These are phyloP conservation scores for Fusarium sacchari DNA, from an alignment of 2,329 filamentous ascomycete species.

Conservation along the genomic window DNA sequence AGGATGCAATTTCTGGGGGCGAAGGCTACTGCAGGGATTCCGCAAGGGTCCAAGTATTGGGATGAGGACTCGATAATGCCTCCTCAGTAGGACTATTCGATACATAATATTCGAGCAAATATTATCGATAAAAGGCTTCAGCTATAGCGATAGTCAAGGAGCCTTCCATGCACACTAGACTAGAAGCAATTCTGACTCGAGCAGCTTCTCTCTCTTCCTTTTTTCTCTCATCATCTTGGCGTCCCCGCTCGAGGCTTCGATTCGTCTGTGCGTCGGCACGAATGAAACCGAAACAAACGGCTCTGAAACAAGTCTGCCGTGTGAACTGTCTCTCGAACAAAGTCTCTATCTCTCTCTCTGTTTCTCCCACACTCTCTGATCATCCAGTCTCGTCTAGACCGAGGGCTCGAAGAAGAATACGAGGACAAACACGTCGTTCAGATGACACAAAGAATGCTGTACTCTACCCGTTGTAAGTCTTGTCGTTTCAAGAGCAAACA, in stretches of 20 bases:
- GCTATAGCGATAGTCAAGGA: background rate
- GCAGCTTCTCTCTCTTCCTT: background rate
- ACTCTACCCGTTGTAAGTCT: background rate
- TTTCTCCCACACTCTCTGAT: too few species aligned
- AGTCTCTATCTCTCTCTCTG: background rate
- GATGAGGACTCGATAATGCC: constrained; percentile 1
- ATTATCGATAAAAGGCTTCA: background rate
- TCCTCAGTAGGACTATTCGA: background rate
- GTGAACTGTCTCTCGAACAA: background rate
- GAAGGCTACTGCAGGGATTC: background rate
- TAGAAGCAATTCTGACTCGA: constrained; percentile 12
- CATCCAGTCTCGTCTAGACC: background rate
- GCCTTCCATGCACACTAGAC: background rate
- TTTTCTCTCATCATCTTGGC: background rate
- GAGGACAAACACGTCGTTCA: constrained; percentile 12
- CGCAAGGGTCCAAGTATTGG: constrained; percentile 13
- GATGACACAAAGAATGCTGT: background rate
- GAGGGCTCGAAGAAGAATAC: background rate
- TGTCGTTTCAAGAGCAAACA: constrained; percentile 35
- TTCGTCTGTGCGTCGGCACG: constrained; percentile 11
- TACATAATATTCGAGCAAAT: background rate
- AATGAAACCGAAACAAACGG: constrained; percentile 37
- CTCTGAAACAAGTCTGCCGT: constrained; percentile 36
- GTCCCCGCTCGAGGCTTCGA: constrained; percentile 14
- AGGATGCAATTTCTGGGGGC: constrained; percentile 23